Percentiles rank a stretch among this genome's conserved stretches.
Conservation (phyloP, 192 early-diverging fungal genomes). For the Coemansia sp. region DNA sequence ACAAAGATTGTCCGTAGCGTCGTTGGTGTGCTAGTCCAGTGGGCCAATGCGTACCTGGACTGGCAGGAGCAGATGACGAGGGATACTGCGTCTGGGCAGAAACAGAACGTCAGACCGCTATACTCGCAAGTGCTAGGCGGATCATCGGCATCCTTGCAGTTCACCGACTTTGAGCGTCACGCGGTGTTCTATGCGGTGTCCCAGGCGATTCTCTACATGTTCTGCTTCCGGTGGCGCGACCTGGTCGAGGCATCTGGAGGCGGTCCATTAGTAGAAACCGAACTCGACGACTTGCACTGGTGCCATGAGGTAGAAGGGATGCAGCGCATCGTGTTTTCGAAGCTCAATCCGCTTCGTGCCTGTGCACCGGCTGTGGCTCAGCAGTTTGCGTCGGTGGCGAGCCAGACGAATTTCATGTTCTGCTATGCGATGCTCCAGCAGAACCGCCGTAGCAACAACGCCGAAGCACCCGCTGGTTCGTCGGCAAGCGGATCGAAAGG, state of each 20-base stretch:
- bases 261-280: constrained; percentile 30
- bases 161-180: constrained; percentile 64
- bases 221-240: constrained; percentile 93
- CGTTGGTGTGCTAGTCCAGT: constrained; percentile 69
- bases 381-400: constrained; percentile 85
- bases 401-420: constrained; percentile 83
- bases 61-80: constrained; percentile 58
- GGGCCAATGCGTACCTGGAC: constrained; percentile 71
- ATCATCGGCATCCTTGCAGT: constrained; percentile 4
- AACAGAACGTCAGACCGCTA: constrained; percentile 6
- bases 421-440: constrained; percentile 77
- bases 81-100: constrained; percentile 1
- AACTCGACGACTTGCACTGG: constrained; percentile 57
- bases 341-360: constrained; percentile 76
- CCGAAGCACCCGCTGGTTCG: not conserved
- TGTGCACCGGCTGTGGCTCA: constrained; percentile 77
- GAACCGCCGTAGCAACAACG: constrained; percentile 45
- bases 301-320: constrained; percentile 67
- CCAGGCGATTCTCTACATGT: constrained; percentile 90
- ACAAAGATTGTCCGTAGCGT: constrained; percentile 63
- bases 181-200: constrained; percentile 85
- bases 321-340: constrained; percentile 74
- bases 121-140: not conserved
- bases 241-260: constrained; percentile 57
- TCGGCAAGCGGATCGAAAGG: constrained; percentile 2